A percentile compares a stretch with the other conserved stretches of the same genome.
These are phyloP conservation scores for Epichloe uncinata DNA, from an alignment of 2,329 filamentous ascomycete species.

Conservation along the genomic window DNA sequence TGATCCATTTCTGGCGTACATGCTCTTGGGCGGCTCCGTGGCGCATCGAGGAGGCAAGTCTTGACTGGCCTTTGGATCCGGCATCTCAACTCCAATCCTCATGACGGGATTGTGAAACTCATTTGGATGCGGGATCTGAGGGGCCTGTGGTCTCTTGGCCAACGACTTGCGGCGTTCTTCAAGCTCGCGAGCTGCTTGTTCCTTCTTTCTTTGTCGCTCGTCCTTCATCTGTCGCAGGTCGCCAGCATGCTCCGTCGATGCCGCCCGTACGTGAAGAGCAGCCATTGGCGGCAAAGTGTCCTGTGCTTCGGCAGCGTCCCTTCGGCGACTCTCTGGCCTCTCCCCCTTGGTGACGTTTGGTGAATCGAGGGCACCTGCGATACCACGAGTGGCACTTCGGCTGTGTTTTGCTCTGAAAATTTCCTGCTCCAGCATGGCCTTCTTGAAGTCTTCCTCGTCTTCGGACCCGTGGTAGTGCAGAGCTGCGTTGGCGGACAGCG, in stretches of 20 bases:
- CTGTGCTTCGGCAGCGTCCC: slow-evolving; percentile 17
- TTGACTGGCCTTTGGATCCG: slow-evolving; percentile 27
- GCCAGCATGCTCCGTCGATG: slow-evolving; percentile 34
- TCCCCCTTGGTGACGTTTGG: slow-evolving; percentile 23
- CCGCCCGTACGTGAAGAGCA: slow-evolving; percentile 18
- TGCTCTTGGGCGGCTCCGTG: slow-evolving; percentile 44
- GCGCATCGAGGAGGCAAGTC: slow-evolving; percentile 47
- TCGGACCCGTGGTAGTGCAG: slow-evolving; percentile 34
- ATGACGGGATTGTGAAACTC: slow-evolving; percentile 25
- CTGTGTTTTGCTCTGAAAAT: slow-evolving; percentile 41
- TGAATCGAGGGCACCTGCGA: slow-evolving; percentile 14
- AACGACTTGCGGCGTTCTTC: slow-evolving; percentile 80
- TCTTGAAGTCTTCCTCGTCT: slow-evolving; percentile 50
- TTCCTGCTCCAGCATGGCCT: slow-evolving; percentile 39
- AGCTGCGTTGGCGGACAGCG: slow-evolving; percentile 44
- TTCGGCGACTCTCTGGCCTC: slow-evolving; percentile 26
- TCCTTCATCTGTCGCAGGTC: slow-evolving; percentile 43
- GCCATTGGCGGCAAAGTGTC: slow-evolving; percentile 19
- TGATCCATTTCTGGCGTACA: slow-evolving; percentile 34
- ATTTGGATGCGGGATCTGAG: slow-evolving; percentile 64
- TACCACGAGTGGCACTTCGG: slow-evolving; percentile 34
- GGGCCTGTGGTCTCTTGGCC: slow-evolving; percentile 65
- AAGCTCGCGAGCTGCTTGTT: slow-evolving; percentile 68
- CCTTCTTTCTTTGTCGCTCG: slow-evolving; percentile 54
- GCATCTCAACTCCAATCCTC: slow-evolving; percentile 26